Conservation (phyloP, 352 stramenopile species). For the Globisporangium uncinulatum region DNA sequence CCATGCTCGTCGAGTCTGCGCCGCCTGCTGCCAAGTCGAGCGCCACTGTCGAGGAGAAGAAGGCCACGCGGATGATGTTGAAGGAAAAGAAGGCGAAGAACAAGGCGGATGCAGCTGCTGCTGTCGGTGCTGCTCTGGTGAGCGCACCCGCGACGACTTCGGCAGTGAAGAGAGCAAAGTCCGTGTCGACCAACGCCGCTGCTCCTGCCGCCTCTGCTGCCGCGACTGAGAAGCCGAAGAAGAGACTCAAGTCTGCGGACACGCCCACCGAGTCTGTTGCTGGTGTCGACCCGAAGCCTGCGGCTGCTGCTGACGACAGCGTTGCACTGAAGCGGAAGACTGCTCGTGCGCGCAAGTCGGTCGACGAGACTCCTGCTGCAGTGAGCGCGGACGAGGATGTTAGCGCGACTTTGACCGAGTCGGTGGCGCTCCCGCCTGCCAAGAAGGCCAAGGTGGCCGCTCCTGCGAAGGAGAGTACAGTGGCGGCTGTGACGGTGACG, state of each 20-base stretch:
- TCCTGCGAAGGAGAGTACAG: background rate
- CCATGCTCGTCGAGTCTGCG: background rate
- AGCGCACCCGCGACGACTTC: background rate
- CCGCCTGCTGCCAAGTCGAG: background rate
- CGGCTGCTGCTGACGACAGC: no score
- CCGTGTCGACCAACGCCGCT: background rate
- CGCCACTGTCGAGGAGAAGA: slow-evolving; percentile 1
- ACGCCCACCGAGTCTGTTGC: background rate
- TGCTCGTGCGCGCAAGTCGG: background rate
- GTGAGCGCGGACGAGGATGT: slow-evolving; percentile 20
- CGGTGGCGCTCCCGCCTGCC: no score
- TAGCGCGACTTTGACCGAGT: slow-evolving; percentile 14
- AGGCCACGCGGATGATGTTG: background rate
- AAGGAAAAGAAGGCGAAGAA: slow-evolving; percentile 19
- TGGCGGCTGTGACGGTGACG: background rate
- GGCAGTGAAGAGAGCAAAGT: slow-evolving; percentile 15
- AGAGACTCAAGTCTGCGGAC: slow-evolving; percentile 5
- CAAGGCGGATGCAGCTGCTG: slow-evolving; percentile 18
- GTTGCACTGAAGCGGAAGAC: background rate
- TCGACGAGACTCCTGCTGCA: background rate
- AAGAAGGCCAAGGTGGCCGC: slow-evolving; percentile 20
- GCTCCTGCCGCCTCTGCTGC: slow-evolving; percentile 7
- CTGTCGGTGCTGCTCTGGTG: slow-evolving; percentile 1
- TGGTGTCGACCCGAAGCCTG: slow-evolving; percentile 6
- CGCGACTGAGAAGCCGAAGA: slow-evolving; percentile 3